A percentile compares a stretch with the other conserved stretches of the same genome.
Conservation (phyloP, 176 grass and related monocot genomes). For the Alopecurus myosuroides region DNA sequence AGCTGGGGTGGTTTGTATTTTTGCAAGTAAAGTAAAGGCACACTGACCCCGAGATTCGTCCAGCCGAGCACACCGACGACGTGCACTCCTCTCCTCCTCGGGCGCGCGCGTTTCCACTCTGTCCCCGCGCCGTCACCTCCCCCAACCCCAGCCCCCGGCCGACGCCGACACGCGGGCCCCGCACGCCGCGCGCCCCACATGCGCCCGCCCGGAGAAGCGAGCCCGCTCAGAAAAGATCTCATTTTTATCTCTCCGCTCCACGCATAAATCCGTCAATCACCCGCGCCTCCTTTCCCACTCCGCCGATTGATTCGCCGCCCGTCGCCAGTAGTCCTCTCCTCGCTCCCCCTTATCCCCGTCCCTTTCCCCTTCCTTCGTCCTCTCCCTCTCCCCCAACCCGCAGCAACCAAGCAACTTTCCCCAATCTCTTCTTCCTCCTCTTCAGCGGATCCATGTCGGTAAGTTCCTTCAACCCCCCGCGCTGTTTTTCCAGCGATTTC, state of each 20-base stretch:
- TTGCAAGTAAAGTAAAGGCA: not conserved
- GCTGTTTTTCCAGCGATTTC: not conserved
- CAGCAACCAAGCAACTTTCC: not conserved
- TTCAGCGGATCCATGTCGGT: slow-evolving; percentile 52
- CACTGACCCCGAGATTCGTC: slow-evolving; percentile 30
- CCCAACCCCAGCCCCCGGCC: no score
- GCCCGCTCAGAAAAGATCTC: not conserved
- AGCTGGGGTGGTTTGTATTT: not conserved
- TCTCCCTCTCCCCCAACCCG: not conserved
- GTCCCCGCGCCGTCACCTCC: slow-evolving; percentile 8
- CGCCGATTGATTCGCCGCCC: slow-evolving; percentile 22
- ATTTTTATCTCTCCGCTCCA: not conserved
- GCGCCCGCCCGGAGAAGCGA: slow-evolving; percentile 2
- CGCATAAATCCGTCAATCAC: slow-evolving; percentile 14
- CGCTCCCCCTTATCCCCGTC: slow-evolving; percentile 3
- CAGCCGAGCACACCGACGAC: slow-evolving; percentile 40
- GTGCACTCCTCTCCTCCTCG: slow-evolving; percentile 23
- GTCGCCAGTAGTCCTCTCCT: not conserved
- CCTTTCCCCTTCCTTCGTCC: slow-evolving; percentile 27
- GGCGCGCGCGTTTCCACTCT: slow-evolving; percentile 10
- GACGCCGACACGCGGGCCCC: not conserved
- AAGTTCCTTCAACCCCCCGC: not conserved
- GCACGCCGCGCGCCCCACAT: slow-evolving; percentile 44
- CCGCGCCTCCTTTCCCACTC: slow-evolving; percentile 10
- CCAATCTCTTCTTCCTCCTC: not conserved